Evolutionary conservation across 1,284 basidiomycete species (phyloP).

Genomic region (Ganoderma resinaceum): DNA sequence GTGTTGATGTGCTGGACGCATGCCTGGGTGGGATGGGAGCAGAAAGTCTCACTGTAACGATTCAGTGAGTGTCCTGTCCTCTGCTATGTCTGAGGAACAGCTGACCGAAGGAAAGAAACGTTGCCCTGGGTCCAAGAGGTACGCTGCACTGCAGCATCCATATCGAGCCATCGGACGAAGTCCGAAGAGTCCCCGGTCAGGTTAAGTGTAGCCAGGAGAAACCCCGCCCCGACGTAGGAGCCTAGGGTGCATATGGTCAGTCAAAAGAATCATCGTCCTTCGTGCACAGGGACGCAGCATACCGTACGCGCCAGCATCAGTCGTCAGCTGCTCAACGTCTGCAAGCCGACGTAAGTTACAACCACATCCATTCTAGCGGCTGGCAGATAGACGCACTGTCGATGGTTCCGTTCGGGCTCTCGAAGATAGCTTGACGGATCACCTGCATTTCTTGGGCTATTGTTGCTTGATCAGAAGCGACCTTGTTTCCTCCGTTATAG

Average conservation of each 20-base stretch:
- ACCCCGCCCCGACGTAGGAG: conserved; percentile 73
- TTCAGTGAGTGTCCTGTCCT: neutral
- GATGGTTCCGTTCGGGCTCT: conserved; percentile 64
- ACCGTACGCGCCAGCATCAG: conserved; percentile 71
- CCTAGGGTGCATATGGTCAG: conserved; percentile 46
- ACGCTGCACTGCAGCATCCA: conserved; percentile 64
- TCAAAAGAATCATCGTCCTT: neutral
- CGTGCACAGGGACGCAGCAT: neutral
- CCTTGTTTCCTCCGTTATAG: conserved; percentile 77
- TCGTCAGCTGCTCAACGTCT: conserved; percentile 64
- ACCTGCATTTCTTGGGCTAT: conserved; percentile 58
- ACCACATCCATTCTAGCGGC: neutral
- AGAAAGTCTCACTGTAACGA: conserved; percentile 66
- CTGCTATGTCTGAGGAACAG: neutral
- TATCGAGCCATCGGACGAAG: conserved; percentile 72
- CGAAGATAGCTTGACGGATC: conserved; percentile 65
- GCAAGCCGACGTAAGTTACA: neutral
- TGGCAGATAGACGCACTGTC: conserved; percentile 48
- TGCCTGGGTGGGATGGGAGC: conserved; percentile 67
- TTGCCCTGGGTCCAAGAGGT: conserved; percentile 65
- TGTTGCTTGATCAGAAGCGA: conserved; percentile 49
- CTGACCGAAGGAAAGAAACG: conserved; percentile 54
- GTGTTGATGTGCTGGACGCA: conserved; percentile 63
- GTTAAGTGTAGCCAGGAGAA: conserved; percentile 60
- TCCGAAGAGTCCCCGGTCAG: conserved; percentile 48